phyloP scores from a whole-genome alignment of 441 rosid genomes.

The Melastoma candidum region DNA sequence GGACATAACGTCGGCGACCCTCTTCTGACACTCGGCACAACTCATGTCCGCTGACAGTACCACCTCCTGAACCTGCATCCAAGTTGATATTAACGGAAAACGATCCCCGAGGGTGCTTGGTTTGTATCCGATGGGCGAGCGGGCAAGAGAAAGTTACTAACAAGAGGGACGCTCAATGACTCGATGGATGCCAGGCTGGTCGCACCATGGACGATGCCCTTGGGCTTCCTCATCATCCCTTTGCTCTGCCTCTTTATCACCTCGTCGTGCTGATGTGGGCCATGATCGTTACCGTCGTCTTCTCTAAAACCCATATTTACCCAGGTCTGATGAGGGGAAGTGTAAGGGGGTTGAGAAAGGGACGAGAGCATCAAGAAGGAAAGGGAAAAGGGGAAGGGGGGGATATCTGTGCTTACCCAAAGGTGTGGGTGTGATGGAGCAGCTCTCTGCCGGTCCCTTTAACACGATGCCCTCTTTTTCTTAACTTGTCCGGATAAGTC shows the following conservation, averaged over 20 bases:
- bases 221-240: conserved; percentile 26
- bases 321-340: too few relatives aligned
- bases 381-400: too few relatives aligned
- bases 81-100: background rate
- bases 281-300: conserved; percentile 7
- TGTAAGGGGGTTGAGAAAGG: too few relatives aligned
- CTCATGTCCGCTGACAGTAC: conserved; percentile 74
- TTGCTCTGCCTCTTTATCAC: conserved; percentile 15
- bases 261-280: conserved; percentile 6
- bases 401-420: too few relatives aligned
- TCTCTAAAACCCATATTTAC: conserved; percentile 13
- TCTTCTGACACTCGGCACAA: conserved; percentile 60
- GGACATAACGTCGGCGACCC: conserved; percentile 67
- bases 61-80: conserved; percentile 66
- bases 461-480: too few relatives aligned
- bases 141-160: conserved; percentile 28
- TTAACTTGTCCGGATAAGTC: too few relatives aligned
- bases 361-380: too few relatives aligned
- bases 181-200: conserved; percentile 74
- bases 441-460: too few relatives aligned
- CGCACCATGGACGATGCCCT: conserved; percentile 23
- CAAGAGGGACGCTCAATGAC: conserved; percentile 78
- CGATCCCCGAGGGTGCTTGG: background rate
- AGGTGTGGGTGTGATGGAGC: too few relatives aligned
- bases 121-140: background rate